These are phyloP conservation scores for Striga hermonthica DNA, from an alignment of 305 asterid genomes.

Conservation along the genomic window DNA sequence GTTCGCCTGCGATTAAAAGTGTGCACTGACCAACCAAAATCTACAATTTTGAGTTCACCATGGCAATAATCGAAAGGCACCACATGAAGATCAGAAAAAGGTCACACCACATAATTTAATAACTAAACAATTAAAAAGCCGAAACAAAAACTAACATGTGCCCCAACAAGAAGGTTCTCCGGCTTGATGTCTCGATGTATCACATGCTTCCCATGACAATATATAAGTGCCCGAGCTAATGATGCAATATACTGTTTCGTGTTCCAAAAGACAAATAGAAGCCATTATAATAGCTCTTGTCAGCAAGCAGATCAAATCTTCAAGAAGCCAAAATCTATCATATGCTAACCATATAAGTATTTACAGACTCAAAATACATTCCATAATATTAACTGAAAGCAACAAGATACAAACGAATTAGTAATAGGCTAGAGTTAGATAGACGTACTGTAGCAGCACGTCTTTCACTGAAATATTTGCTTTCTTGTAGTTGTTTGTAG, in stretches of 20 bases:
- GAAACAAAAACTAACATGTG: constrained; percentile 27
- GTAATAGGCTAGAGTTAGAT: not conserved
- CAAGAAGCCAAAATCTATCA: no score
- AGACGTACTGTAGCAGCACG: constrained; percentile 76
- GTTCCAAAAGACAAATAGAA: constrained; percentile 23
- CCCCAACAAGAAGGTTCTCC: constrained; percentile 43
- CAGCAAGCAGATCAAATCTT: constrained; percentile 23
- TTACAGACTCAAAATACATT: not conserved
- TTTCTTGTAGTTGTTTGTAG: constrained; percentile 69
- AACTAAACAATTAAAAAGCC: constrained; percentile 23
- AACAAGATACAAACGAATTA: not conserved
- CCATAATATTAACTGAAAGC: not conserved
- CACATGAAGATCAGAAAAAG: constrained; percentile 25
- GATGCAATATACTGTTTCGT: constrained; percentile 56
- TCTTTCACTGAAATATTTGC: constrained; percentile 71
- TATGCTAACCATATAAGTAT: no score
- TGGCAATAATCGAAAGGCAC: constrained; percentile 29
- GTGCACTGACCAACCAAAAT: constrained; percentile 90
- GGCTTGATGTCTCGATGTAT: constrained; percentile 78
- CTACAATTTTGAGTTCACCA: constrained; percentile 86
- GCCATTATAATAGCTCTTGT: not conserved
- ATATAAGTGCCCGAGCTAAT: constrained; percentile 68
- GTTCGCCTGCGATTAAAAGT: constrained; percentile 74
- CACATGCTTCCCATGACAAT: constrained; percentile 70
- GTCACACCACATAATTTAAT: constrained; percentile 28